A percentile compares a stretch with the other conserved stretches of the same genome.
Conservation (phyloP, 495 filamentous ascomycete species). For the Xylaria sp. region DNA sequence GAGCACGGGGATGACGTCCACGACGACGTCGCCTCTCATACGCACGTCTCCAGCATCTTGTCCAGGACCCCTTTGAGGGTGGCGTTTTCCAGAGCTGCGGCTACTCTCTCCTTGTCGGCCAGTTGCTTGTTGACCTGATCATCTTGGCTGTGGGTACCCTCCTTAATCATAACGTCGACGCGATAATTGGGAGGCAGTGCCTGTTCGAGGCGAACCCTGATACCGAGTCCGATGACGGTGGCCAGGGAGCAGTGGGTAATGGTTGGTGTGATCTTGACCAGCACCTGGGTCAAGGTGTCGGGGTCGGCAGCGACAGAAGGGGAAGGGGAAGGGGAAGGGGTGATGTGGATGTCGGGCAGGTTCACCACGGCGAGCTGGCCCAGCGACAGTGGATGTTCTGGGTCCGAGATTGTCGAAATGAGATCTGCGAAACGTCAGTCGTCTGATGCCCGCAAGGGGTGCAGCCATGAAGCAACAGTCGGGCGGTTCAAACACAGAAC, state of each 20-base stretch:
- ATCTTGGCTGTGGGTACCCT: slow-evolving; percentile 92
- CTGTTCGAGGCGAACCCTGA: slow-evolving; percentile 89
- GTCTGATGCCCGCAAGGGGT: slow-evolving; percentile 28
- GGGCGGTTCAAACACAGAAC: background rate
- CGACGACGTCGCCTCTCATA: slow-evolving; percentile 1
- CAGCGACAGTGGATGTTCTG: slow-evolving; percentile 92
- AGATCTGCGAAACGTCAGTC: slow-evolving; percentile 71
- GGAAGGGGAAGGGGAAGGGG: slow-evolving; percentile 69
- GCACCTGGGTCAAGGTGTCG: slow-evolving; percentile 56
- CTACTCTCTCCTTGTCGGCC: slow-evolving; percentile 94
- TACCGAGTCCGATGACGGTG: slow-evolving; percentile 94
- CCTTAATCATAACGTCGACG: slow-evolving; percentile 91
- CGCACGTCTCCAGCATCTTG: slow-evolving; percentile 91
- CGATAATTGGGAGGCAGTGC: slow-evolving; percentile 91
- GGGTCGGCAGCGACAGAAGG: slow-evolving; percentile 60
- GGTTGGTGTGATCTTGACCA: slow-evolving; percentile 89
- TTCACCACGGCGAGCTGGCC: slow-evolving; percentile 93
- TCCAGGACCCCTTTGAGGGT: slow-evolving; percentile 84
- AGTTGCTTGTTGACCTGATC: slow-evolving; percentile 97
- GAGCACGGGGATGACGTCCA: background rate
- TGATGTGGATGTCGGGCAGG: slow-evolving; percentile 86
- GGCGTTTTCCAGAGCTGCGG: slow-evolving; percentile 92
- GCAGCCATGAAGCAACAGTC: background rate
- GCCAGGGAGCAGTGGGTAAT: slow-evolving; percentile 96
- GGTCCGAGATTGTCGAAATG: slow-evolving; percentile 91